phyloP scores from a whole-genome alignment of 1,284 basidiomycete genomes.

The Boletus hoseneyae region DNA sequence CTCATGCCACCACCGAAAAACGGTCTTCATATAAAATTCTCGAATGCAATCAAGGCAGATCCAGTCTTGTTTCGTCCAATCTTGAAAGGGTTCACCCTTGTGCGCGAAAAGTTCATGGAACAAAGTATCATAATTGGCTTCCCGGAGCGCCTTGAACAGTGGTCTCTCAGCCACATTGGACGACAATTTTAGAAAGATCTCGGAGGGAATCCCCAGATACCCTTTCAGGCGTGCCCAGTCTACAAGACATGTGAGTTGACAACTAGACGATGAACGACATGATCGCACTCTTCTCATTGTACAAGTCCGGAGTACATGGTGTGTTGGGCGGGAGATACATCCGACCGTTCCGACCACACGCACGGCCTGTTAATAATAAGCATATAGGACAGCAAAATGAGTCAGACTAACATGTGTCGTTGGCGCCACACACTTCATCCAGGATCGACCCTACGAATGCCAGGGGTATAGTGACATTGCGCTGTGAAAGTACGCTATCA shows the following conservation, averaged over 20 bases:
- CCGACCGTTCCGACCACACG: background rate
- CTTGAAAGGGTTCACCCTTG: conserved; percentile 5
- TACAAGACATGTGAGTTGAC: background rate
- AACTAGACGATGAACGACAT: background rate
- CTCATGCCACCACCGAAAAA: conserved; percentile 15
- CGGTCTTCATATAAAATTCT: conserved; percentile 4
- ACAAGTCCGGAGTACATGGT: conserved; percentile 4
- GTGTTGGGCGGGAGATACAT: background rate
- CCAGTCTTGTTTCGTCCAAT: conserved; percentile 13
- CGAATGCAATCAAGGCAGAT: conserved; percentile 5
- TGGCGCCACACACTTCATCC: conserved; percentile 11
- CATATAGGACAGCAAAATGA: background rate
- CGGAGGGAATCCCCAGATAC: background rate
- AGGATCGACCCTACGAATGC: conserved; percentile 16
- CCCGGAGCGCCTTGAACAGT: conserved; percentile 2
- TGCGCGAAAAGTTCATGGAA: conserved; percentile 14
- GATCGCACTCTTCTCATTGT: conserved; percentile 13
- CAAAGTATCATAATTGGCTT: conserved; percentile 5
- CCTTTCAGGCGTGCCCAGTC: conserved; percentile 15
- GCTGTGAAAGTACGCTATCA: conserved; percentile 1
- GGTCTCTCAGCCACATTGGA: conserved; percentile 7
- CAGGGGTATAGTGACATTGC: conserved; percentile 2
- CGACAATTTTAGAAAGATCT: conserved; percentile 5
- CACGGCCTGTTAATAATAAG: conserved; percentile 7
- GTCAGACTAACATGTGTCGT: conserved; percentile 9